phyloP scores from a whole-genome alignment of 169 alveolate species.

The Eimeria praecox region DNA sequence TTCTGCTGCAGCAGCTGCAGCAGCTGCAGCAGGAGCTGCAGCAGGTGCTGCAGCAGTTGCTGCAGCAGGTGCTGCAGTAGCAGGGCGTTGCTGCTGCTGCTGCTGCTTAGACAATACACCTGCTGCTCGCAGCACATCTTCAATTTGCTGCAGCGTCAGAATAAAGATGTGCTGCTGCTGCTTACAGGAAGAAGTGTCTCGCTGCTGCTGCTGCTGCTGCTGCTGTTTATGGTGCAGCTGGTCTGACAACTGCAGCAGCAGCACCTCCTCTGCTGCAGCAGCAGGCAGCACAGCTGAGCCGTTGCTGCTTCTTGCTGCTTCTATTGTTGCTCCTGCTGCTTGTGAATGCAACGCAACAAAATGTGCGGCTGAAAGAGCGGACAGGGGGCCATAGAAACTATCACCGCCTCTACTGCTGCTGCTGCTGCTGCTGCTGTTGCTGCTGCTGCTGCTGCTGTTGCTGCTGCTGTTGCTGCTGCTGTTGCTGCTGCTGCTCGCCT shows the following conservation, averaged over 20 bases:
- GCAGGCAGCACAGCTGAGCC: not conserved
- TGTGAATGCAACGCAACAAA: slow-evolving; percentile 35
- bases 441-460: not conserved
- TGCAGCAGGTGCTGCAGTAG: not conserved
- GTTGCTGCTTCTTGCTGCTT: not conserved
- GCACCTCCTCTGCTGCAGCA: slow-evolving; percentile 50
- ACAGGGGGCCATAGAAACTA: not conserved
- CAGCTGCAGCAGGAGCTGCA: too few relatives aligned
- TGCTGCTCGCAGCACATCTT: slow-evolving; percentile 39
- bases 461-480: slow-evolving; percentile 22
- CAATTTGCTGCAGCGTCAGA: slow-evolving; percentile 39
- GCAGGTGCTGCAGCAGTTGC: slow-evolving; percentile 12
- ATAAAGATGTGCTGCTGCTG: slow-evolving; percentile 11
- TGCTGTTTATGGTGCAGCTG: slow-evolving; percentile 44
- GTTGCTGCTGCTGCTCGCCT: not conserved
- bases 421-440: too few relatives aligned
- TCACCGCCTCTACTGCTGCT: too few relatives aligned
- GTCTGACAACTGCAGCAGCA: slow-evolving; percentile 34
- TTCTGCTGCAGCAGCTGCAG: not conserved
- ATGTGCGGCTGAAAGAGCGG: slow-evolving; percentile 33
- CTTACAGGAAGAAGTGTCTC: not conserved
- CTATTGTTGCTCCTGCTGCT: slow-evolving; percentile 43
- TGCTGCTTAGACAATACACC: not conserved
- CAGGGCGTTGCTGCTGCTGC: slow-evolving; percentile 34
- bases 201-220: slow-evolving; percentile 45